These are phyloP conservation scores for Musa schizocarpa DNA, from an alignment of 176 grass and related monocot genomes.

Conservation along the genomic window DNA sequence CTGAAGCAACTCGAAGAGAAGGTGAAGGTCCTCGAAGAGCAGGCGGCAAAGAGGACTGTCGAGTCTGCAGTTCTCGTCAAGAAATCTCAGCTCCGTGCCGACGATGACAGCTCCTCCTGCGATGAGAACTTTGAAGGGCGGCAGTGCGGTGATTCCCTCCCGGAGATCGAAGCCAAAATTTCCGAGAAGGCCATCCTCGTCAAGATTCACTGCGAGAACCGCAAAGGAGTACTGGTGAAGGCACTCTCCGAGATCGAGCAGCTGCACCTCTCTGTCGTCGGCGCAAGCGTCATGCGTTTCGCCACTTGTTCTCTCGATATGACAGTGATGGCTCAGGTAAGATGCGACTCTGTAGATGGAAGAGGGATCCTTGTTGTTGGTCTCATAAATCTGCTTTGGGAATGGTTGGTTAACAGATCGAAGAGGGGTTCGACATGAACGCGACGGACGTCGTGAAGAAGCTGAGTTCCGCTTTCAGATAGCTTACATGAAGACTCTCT, in stretches of 20 bases:
- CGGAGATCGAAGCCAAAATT: conserved; percentile 83
- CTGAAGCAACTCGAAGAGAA: conserved; percentile 78
- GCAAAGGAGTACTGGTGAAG: conserved; percentile 57
- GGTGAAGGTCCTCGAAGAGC: conserved; percentile 52
- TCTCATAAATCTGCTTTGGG: too few relatives aligned
- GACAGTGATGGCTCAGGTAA: conserved; percentile 70
- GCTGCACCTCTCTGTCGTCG: conserved; percentile 57
- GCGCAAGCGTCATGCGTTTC: conserved; percentile 76
- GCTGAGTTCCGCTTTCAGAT: conserved; percentile 61
- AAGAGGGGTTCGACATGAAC: conserved; percentile 57
- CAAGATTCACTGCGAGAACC: conserved; percentile 91
- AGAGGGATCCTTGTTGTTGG: conserved; percentile 30
- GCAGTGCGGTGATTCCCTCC: conserved; percentile 24
- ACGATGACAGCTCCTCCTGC: conserved; percentile 47
- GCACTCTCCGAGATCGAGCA: conserved; percentile 50
- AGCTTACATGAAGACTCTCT: conserved; percentile 7
- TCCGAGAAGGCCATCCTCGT: conserved; percentile 55
- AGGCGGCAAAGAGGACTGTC: conserved; percentile 45
- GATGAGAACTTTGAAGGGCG: conserved; percentile 48
- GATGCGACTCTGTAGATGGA: conserved; percentile 1
- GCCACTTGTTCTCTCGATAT: conserved; percentile 61
- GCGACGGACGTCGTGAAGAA: conserved; percentile 88
- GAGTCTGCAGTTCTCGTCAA: conserved; percentile 70
- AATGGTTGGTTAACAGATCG: conserved; percentile 39
- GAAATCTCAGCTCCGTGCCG: conserved; percentile 53